phyloP scores from a whole-genome alignment of 2,329 filamentous ascomycete species.

The Gyromitra esculenta region DNA sequence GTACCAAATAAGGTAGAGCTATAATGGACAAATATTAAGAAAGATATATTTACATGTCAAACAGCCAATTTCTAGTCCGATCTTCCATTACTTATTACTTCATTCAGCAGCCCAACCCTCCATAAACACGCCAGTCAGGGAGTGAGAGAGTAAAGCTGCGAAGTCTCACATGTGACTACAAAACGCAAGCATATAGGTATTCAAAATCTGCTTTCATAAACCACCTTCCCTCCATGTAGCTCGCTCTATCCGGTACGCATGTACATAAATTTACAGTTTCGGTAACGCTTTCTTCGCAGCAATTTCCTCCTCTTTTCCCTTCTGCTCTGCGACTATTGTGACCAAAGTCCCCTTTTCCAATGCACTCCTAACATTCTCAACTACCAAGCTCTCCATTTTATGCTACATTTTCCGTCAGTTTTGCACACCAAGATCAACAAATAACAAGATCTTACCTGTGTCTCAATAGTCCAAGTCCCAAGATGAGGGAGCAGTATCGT shows the following conservation, averaged over 20 bases:
- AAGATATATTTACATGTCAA: too few relatives aligned
- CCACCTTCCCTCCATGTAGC: not conserved
- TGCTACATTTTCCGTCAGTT: constrained; percentile 54
- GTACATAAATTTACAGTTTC: constrained; percentile 12
- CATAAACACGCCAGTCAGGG: too few relatives aligned
- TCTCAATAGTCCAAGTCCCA: constrained; percentile 81
- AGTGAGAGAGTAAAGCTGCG: too few relatives aligned
- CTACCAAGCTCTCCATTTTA: constrained; percentile 79
- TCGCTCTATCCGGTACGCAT: not conserved
- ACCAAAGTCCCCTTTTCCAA: constrained; percentile 71
- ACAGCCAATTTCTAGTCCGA: too few relatives aligned
- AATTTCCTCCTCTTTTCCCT: constrained; percentile 52
- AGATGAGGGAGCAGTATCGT: constrained; percentile 83
- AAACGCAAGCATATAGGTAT: not conserved
- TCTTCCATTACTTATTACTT: too few relatives aligned
- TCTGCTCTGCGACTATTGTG: constrained; percentile 77
- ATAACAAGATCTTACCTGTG: constrained; percentile 60
- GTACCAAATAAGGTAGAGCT: too few relatives aligned
- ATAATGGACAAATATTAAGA: too few relatives aligned
- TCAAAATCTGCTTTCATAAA: not conserved
- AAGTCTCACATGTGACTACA: not conserved
- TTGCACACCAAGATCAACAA: too few relatives aligned
- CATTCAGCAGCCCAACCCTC: too few relatives aligned
- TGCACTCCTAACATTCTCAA: constrained; percentile 74
- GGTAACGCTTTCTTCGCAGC: constrained; percentile 6